Evolutionary conservation across 2,329 filamentous ascomycete genomes (phyloP).

Genomic region (Aschersonia sp.): DNA sequence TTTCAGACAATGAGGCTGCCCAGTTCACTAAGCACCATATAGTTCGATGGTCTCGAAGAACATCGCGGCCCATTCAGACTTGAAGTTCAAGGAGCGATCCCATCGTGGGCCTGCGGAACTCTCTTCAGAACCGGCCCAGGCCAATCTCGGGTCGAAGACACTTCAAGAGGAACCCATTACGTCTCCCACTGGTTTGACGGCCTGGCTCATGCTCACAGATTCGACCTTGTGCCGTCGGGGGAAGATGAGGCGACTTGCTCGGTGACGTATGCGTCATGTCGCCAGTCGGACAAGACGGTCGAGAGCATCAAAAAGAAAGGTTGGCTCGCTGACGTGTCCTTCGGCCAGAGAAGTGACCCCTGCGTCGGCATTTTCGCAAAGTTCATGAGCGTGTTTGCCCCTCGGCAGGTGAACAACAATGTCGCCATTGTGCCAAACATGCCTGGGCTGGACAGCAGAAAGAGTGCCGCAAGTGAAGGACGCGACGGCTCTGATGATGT

Average conservation of each 20-base stretch:
- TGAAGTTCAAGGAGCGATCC: constrained; percentile 50
- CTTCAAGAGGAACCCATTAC: constrained; percentile 42
- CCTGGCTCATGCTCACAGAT: constrained; percentile 56
- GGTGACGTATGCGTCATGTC: constrained; percentile 58
- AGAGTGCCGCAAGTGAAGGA: constrained; percentile 13
- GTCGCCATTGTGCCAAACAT: constrained; percentile 54
- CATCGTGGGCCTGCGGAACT: constrained; percentile 54
- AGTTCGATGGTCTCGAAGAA: constrained; percentile 58
- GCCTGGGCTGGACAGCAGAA: constrained; percentile 32
- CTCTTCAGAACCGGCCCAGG: constrained; percentile 67
- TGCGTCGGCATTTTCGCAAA: constrained; percentile 64
- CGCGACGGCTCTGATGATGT: constrained; percentile 13
- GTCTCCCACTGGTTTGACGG: constrained; percentile 74
- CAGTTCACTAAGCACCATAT: background rate
- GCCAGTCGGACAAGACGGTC: constrained; percentile 50
- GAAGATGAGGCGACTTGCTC: constrained; percentile 11
- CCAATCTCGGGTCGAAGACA: constrained; percentile 42
- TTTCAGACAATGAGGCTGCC: background rate
- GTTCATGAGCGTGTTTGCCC: constrained; percentile 45
- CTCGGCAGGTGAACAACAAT: constrained; percentile 32
- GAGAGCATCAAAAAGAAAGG: constrained; percentile 47
- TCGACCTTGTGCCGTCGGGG: constrained; percentile 43
- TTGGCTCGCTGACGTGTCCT: constrained; percentile 40
- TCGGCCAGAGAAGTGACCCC: constrained; percentile 59
- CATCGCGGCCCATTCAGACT: constrained; percentile 51